These are phyloP conservation scores for Oryza glaberrima DNA, from an alignment of 176 grass and related monocot genomes.

Conservation along the genomic window DNA sequence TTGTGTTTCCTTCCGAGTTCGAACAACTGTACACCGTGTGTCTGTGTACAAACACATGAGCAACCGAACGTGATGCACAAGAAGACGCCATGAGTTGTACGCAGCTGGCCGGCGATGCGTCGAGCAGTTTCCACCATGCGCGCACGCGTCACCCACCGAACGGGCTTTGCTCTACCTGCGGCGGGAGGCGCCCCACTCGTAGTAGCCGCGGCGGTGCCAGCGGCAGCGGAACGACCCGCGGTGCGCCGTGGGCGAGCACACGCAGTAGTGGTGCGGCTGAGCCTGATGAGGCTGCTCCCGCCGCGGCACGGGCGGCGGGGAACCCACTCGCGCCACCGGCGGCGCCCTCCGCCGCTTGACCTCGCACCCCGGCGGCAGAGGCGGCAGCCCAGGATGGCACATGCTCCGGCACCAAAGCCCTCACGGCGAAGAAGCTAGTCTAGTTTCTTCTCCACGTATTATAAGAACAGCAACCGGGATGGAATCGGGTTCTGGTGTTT, in stretches of 20 bases:
- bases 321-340: not conserved
- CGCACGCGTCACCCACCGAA: not conserved
- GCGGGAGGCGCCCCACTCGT: conserved; percentile 40
- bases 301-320: not conserved
- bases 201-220: conserved; percentile 54
- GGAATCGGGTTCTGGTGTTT: conserved; percentile 32
- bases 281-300: not conserved
- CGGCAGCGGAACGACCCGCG: conserved; percentile 75
- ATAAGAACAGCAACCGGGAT: conserved; percentile 9
- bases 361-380: conserved; percentile 51
- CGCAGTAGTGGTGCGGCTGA: conserved; percentile 43
- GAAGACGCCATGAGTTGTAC: not conserved
- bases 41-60: not conserved
- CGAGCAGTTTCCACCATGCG: not conserved
- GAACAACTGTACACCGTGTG: conserved; percentile 11
- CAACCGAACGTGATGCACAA: not conserved
- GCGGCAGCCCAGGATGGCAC: conserved; percentile 50
- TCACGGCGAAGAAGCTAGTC: not conserved
- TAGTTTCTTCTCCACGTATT: not conserved
- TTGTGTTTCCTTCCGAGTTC: not conserved
- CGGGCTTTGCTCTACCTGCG: not conserved
- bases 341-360: conserved; percentile 19
- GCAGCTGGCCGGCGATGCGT: not conserved
- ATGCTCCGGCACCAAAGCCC: conserved; percentile 5
- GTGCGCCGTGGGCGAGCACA: conserved; percentile 65